A percentile compares a stretch with the other conserved stretches of the same genome.
phyloP scores from a whole-genome alignment of 2,329 filamentous ascomycete species.

The Aspergillus viridinutans region DNA sequence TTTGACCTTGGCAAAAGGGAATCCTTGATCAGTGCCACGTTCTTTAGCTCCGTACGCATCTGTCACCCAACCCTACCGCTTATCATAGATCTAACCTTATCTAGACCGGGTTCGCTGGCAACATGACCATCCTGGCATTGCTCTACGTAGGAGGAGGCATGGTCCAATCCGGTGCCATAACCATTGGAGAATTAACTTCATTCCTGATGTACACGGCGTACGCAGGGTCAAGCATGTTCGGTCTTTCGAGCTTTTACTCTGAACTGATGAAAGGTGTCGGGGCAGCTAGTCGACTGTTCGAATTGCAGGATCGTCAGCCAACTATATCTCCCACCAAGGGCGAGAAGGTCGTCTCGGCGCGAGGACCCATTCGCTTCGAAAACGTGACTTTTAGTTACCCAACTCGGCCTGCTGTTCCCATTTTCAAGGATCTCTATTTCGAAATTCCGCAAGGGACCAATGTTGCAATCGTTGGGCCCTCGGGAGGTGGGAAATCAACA shows the following conservation, averaged over 20 bases:
- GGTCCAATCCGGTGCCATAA: constrained; percentile 81
- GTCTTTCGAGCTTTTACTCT: constrained; percentile 92
- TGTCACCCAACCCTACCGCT: too few species aligned
- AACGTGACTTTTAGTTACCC: constrained; percentile 88
- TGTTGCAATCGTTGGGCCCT: constrained; percentile 93
- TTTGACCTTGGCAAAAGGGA: constrained; percentile 84
- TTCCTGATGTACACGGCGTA: constrained; percentile 99
- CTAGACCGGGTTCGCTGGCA: constrained; percentile 84
- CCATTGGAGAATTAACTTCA: constrained; percentile 85
- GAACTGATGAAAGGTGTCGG: constrained; percentile 99
- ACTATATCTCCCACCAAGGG: constrained; percentile 86
- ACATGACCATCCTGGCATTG: constrained; percentile 90
- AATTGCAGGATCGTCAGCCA: constrained; percentile 85
- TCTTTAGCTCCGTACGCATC: constrained; percentile 63
- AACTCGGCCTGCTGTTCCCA: constrained; percentile 82
- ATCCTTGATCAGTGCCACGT: constrained; percentile 81
- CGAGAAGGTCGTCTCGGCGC: constrained; percentile 71
- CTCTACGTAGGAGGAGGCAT: constrained; percentile 87
- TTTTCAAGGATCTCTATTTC: constrained; percentile 86
- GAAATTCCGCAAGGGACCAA: constrained; percentile 90
- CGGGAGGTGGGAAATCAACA: constrained; percentile 92
- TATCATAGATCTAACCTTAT: constrained; percentile 26
- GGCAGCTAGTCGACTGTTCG: constrained; percentile 91
- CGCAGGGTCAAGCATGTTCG: constrained; percentile 80
- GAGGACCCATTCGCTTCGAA: constrained; percentile 82